phyloP scores from a whole-genome alignment of 140 eudicot species.

The Flaveria floridana region DNA sequence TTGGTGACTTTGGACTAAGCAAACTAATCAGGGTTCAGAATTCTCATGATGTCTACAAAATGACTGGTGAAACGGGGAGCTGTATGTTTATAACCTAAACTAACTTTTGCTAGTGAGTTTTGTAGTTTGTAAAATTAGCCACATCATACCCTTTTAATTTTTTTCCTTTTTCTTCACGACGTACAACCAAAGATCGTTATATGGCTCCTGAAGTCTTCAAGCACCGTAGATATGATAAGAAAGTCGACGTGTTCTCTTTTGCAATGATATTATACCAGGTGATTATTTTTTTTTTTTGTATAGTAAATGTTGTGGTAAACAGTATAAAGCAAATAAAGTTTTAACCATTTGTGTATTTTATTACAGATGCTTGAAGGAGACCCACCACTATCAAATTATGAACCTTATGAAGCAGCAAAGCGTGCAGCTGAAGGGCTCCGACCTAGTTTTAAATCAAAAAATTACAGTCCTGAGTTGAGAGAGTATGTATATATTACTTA shows the following conservation, averaged over 20 bases:
- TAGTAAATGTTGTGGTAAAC: not conserved
- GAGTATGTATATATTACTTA: conserved; percentile 53
- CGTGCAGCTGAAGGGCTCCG: conserved; percentile 89
- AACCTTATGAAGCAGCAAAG: conserved; percentile 98
- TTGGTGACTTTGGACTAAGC: conserved; percentile 97
- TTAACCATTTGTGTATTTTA: conserved; percentile 15
- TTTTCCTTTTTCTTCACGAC: conserved; percentile 13
- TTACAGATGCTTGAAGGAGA: conserved; percentile 98
- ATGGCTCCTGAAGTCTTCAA: conserved; percentile 99
- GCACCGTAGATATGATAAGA: conserved; percentile 95
- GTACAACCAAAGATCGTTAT: conserved; percentile 62
- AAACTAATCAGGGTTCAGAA: conserved; percentile 80
- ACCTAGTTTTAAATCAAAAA: conserved; percentile 69
- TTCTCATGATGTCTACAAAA: conserved; percentile 89
- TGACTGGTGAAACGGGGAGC: conserved; percentile 99
- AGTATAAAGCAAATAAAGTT: not conserved
- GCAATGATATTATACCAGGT: conserved; percentile 98
- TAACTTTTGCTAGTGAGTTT: not conserved
- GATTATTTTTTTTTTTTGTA: not conserved
- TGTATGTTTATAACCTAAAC: conserved; percentile 49
- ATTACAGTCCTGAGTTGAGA: conserved; percentile 61
- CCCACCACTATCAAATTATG: conserved; percentile 75
- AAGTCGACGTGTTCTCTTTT: conserved; percentile 91
- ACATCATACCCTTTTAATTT: conserved; percentile 14
- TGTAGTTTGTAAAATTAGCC: conserved; percentile 14